Evolutionary conservation across 179 eudicot genomes (phyloP), one percentile per base, ranked within the genome.

Genomic region (Carnegiea gigantea): DNA sequence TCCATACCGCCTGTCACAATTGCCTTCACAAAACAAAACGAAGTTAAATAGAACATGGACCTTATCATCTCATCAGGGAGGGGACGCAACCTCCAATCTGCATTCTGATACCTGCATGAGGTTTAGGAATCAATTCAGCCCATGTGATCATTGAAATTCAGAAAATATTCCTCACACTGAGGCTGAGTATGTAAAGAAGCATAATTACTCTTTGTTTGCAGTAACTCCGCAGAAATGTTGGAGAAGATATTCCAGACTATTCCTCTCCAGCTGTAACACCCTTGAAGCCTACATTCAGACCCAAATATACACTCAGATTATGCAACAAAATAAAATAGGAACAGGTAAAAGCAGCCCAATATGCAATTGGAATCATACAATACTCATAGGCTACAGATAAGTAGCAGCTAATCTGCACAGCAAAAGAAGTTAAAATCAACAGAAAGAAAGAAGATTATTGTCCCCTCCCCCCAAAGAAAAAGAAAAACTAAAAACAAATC

Each of bases 61-160:
- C 89, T 91, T 75, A 94, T 76, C 99, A 96, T 96, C 84, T 92
- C 99, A 51, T 57, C 82, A 30, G 97, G 97, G 78, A 96, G 95
- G 75, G 99, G 99, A 30, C 99, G 98, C 76, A 94, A 83, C 85
- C 99, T 90, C 99, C 99, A 96, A 82, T 96, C 99, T 82, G 99
- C 97, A 87, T 87, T 95, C 84, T 96, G 99, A 89, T 96, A 96
- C 84, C 99, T 95, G 92, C 82, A 90, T 18, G 23, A 20, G 21
- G 62, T 57, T 53, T 78, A 85, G 72, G 82, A 57, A 78, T 38
- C 59, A 72, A 43, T 65, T 5, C n/a, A 84, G 67, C 62, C 38
- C 72, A 74, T 10, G 10, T 53, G 46, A 80, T 48, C 10, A 18
- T 23, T 79, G 18, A 59, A 57, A 59, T 36, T 23, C 7, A 73